phyloP scores from a whole-genome alignment of 768 basidiomycete species.

The Peribolospora kevripleyi region DNA sequence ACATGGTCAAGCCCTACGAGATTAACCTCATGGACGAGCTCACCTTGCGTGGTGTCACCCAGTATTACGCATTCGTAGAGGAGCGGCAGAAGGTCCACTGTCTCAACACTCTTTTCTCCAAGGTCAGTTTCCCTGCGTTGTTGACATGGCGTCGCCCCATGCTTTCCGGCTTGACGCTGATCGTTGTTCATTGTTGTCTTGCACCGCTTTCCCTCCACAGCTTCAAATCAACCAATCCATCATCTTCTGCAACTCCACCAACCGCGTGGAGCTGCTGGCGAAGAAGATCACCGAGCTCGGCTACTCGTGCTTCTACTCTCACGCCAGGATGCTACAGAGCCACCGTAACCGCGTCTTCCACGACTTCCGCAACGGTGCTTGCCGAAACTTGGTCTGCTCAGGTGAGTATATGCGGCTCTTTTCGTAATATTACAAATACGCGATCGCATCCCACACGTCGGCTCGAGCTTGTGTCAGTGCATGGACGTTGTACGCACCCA shows the following conservation, averaged over 20 bases:
- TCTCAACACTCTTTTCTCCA: constrained; percentile 95
- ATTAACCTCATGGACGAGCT: constrained; percentile 99
- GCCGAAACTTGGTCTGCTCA: constrained; percentile 89
- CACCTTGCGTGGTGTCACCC: constrained; percentile 90
- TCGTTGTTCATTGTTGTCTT: constrained; percentile 27
- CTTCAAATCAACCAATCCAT: constrained; percentile 99
- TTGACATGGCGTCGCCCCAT: not conserved
- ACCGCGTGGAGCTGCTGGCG: constrained; percentile 93
- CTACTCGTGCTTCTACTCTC: constrained; percentile 99
- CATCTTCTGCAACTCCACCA: constrained; percentile 99
- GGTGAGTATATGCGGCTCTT: constrained; percentile 14
- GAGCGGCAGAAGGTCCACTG: constrained; percentile 99
- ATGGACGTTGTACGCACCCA: constrained; percentile 17
- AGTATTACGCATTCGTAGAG: constrained; percentile 98
- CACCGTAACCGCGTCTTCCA: constrained; percentile 99
- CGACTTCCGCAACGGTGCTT: constrained; percentile 94
- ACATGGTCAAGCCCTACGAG: constrained; percentile 86
- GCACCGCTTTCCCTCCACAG: constrained; percentile 29
- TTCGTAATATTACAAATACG: not conserved
- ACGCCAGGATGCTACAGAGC: constrained; percentile 96
- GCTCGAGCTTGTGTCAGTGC: too few relatives aligned
- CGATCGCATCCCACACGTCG: not conserved
- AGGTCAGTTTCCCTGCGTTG: constrained; percentile 29
- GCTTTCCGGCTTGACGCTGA: constrained; percentile 1
- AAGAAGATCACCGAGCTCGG: constrained; percentile 99